These are phyloP conservation scores for Ceratocystis papillata DNA, from an alignment of 2,329 filamentous ascomycete species.

Conservation along the genomic window DNA sequence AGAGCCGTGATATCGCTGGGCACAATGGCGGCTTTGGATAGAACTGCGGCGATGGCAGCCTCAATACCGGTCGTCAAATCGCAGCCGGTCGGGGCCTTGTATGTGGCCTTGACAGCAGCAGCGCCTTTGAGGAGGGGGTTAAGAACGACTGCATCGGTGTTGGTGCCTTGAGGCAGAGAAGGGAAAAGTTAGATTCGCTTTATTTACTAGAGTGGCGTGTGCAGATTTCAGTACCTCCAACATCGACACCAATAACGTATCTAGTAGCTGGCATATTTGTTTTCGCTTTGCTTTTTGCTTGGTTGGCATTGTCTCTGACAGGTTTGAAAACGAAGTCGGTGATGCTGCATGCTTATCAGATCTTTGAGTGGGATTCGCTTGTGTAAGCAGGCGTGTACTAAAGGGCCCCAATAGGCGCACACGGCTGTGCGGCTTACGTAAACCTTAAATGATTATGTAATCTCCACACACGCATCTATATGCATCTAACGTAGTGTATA, in stretches of 20 bases:
- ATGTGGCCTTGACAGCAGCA: conserved; percentile 27
- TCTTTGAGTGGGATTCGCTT: conserved; percentile 27
- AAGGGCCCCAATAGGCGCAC: no score
- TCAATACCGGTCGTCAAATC: conserved; percentile 40
- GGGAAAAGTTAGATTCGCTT: background rate
- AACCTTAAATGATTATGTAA: no score
- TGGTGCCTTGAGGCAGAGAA: conserved; percentile 34
- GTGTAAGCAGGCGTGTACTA: background rate
- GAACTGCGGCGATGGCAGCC: conserved; percentile 16
- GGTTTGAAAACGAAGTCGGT: background rate
- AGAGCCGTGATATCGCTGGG: conserved; percentile 37
- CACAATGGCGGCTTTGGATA: conserved; percentile 18
- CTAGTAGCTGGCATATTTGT: background rate
- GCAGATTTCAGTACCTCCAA: conserved; percentile 30
- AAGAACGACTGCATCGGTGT: conserved; percentile 44
- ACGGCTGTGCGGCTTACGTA: no score
- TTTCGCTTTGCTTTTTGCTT: conserved; percentile 17
- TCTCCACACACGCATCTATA: no score
- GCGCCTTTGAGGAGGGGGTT: conserved; percentile 32
- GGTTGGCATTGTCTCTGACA: background rate
- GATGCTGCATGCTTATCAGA: conserved; percentile 18
- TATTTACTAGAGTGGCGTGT: background rate
- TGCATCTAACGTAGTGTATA: no score
- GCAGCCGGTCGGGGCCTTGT: conserved; percentile 41
- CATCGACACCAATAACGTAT: conserved; percentile 34